A percentile compares a stretch with the other conserved stretches of the same genome.
Evolutionary conservation across 2,329 filamentous ascomycete genomes (phyloP).

Genomic region (Neonectria magnoliae): DNA sequence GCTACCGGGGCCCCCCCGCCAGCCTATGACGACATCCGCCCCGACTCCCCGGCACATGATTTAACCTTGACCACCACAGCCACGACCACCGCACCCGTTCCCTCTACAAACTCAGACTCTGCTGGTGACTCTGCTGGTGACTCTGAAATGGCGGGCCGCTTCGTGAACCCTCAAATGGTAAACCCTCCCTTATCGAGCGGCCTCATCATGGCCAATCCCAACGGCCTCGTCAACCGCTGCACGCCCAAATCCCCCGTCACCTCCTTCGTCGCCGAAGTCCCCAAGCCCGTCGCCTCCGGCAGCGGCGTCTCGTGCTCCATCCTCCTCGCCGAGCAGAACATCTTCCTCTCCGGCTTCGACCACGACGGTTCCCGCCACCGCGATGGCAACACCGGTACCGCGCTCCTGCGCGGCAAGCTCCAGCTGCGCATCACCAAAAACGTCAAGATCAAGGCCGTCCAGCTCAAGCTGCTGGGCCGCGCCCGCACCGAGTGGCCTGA

Average conservation of each 20-base stretch:
- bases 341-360: conserved; percentile 83
- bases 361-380: conserved; percentile 66
- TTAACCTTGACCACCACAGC: conserved; percentile 35
- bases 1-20: conserved; percentile 38
- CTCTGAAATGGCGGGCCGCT: conserved; percentile 38
- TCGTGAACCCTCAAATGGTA: conserved; percentile 29
- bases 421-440: conserved; percentile 86
- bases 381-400: conserved; percentile 74
- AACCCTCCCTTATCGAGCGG: conserved; percentile 32
- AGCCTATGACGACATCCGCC: conserved; percentile 45
- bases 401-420: conserved; percentile 85
- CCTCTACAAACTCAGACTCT: conserved; percentile 31
- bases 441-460: conserved; percentile 91
- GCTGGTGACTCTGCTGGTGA: conserved; percentile 9
- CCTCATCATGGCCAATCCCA: conserved; percentile 51
- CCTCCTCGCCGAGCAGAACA: conserved; percentile 79
- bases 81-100: conserved; percentile 30
- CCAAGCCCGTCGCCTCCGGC: conserved; percentile 82
- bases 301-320: conserved; percentile 81
- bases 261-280: conserved; percentile 63
- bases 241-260: conserved; percentile 60
- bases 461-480: conserved; percentile 84
- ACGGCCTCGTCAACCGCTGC: conserved; percentile 61
- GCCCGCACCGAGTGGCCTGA: conserved; percentile 96
- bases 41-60: conserved; percentile 40